Percentiles rank a stretch among this genome's conserved stretches.
Evolutionary conservation across 306 rosid genomes (phyloP).

Genomic region (Lathyrus sativus): DNA sequence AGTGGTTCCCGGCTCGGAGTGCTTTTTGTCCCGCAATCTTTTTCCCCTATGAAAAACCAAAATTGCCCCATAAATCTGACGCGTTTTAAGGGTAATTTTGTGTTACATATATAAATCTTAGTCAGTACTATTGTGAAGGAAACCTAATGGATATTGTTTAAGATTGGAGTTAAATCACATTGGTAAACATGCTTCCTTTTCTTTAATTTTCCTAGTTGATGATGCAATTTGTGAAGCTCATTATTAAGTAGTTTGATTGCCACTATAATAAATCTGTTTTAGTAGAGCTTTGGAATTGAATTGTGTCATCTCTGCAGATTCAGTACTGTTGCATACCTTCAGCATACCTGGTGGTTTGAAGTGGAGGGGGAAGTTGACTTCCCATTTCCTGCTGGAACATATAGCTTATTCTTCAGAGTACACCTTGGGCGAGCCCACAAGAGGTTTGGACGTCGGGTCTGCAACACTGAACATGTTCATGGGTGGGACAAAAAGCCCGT

Average conservation of each 20-base stretch:
- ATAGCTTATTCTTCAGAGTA: slow-evolving; percentile 77
- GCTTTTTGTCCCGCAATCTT: no score
- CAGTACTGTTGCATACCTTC: slow-evolving; percentile 73
- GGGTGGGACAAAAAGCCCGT: slow-evolving; percentile 97
- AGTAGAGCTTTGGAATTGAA: slow-evolving; percentile 28
- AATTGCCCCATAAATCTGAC: no score
- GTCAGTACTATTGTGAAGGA: slow-evolving; percentile 25
- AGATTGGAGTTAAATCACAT: neutral
- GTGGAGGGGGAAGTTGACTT: slow-evolving; percentile 90
- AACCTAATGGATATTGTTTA: neutral
- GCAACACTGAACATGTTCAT: slow-evolving; percentile 76
- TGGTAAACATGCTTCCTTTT: neutral
- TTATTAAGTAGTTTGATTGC: slow-evolving; percentile 7
- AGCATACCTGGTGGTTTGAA: slow-evolving; percentile 98
- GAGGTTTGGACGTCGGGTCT: slow-evolving; percentile 76
- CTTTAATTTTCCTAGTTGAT: slow-evolving; percentile 16
- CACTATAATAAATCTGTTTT: neutral
- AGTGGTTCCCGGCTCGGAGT: no score
- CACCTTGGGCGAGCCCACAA: slow-evolving; percentile 65
- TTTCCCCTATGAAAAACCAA: no score
- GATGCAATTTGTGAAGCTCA: slow-evolving; percentile 26
- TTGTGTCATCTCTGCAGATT: slow-evolving; percentile 53
- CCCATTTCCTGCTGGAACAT: slow-evolving; percentile 85
- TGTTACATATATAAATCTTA: slow-evolving; percentile 1
- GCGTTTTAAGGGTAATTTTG: no score